Conservation (phyloP, 768 basidiomycete species). For the Psilocybe cyanescens region DNA sequence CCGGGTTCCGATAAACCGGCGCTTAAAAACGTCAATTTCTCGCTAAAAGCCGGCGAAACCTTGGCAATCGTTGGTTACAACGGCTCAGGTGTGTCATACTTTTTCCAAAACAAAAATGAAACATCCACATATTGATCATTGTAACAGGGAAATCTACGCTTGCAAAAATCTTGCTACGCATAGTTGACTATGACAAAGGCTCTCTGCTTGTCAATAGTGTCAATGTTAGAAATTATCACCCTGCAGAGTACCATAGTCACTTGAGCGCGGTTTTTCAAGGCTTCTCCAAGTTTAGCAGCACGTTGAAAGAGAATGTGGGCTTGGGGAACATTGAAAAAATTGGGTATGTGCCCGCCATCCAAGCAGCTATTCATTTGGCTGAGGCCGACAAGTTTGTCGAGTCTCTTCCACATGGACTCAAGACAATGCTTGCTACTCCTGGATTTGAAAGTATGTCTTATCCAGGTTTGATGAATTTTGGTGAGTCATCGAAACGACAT, state of each 20-base stretch:
- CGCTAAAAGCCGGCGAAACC: conserved; percentile 73
- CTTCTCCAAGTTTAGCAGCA: conserved; percentile 79
- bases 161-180: conserved; percentile 78
- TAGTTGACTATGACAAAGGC: conserved; percentile 77
- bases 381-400: conserved; percentile 71
- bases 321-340: conserved; percentile 74
- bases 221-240: conserved; percentile 67
- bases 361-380: conserved; percentile 69
- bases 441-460: conserved; percentile 60
- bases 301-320: conserved; percentile 86
- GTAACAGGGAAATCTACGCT: conserved; percentile 82
- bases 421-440: conserved; percentile 70
- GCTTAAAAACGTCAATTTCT: conserved; percentile 70
- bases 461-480: conserved; percentile 37
- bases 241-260: conserved; percentile 74
- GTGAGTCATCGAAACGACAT: conserved; percentile 47
- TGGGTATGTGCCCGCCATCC: conserved; percentile 56
- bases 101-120: conserved; percentile 9
- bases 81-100: conserved; percentile 64
- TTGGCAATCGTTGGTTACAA: conserved; percentile 88
- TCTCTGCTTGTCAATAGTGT: conserved; percentile 69
- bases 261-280: conserved; percentile 85
- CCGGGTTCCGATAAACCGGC: conserved; percentile 73
- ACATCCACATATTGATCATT: conserved; percentile 3
- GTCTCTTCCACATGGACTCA: conserved; percentile 70